A percentile compares a stretch with the other conserved stretches of the same genome.
phyloP scores from a whole-genome alignment of 495 filamentous ascomycete genomes.

The Lineolata rhizophorae region DNA sequence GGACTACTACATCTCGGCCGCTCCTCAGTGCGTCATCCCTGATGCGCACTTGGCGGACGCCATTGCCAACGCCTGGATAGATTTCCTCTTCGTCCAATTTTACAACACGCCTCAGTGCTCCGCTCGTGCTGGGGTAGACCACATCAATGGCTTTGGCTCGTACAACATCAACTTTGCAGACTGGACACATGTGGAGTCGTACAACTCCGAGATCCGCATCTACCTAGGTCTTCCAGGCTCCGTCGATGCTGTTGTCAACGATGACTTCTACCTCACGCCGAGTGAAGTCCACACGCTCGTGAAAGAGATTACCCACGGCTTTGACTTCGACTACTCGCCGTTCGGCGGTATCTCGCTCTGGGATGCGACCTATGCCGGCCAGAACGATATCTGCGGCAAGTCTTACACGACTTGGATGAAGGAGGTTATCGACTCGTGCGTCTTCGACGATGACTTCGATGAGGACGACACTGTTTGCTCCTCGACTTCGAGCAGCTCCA shows the following conservation, averaged over 20 bases:
- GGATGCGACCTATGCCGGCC: slow-evolving; percentile 36
- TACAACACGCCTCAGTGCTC: slow-evolving; percentile 27
- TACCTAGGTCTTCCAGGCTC: slow-evolving; percentile 22
- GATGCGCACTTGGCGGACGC: slow-evolving; percentile 14
- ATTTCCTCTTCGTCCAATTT: slow-evolving; percentile 21
- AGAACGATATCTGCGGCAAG: slow-evolving; percentile 23
- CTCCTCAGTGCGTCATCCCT: slow-evolving; percentile 20
- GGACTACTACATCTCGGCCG: slow-evolving; percentile 19
- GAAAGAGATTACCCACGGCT: slow-evolving; percentile 24
- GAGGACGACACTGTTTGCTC: too few relatives aligned
- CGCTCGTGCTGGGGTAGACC: slow-evolving; percentile 22
- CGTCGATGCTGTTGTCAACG: slow-evolving; percentile 11
- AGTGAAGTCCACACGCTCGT: slow-evolving; percentile 27
- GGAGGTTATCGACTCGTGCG: too few relatives aligned
- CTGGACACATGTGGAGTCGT: slow-evolving; percentile 13
- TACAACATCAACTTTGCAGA: slow-evolving; percentile 18
- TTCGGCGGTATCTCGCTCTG: slow-evolving; percentile 58
- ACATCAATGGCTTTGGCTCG: slow-evolving; percentile 11
- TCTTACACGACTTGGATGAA: slow-evolving; percentile 24
- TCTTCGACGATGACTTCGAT: too few relatives aligned
- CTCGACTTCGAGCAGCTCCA: too few relatives aligned
- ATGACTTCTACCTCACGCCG: slow-evolving; percentile 25
- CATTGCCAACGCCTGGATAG: slow-evolving; percentile 15
- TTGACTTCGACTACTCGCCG: too few relatives aligned
- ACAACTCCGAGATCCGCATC: slow-evolving; percentile 16